phyloP scores from a whole-genome alignment of 306 rosid species.

The Prunus campanulata region DNA sequence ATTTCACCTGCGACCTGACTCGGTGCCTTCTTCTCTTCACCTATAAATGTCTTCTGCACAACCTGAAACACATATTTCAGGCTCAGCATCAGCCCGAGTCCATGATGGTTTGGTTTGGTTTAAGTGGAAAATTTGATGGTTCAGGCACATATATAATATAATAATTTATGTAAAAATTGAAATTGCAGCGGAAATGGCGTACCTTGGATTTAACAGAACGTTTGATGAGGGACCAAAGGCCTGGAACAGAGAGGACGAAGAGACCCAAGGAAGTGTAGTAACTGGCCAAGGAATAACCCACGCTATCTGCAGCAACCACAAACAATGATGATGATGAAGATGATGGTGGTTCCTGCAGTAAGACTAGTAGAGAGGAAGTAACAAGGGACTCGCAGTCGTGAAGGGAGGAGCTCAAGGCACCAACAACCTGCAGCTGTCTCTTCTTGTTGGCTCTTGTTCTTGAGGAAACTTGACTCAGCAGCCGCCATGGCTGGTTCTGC shows the following conservation, averaged over 20 bases:
- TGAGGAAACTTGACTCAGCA: not conserved
- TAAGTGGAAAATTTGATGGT: too few species aligned
- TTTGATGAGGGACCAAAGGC: slow-evolving; percentile 97
- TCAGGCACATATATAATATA: too few species aligned
- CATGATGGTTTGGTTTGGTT: too few species aligned
- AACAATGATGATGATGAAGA: not conserved
- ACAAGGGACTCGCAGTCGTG: not conserved
- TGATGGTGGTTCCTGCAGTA: slow-evolving; percentile 3
- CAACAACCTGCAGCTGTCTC: not conserved
- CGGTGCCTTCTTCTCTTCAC: slow-evolving; percentile 62
- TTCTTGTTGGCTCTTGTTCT: not conserved
- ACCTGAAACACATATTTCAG: slow-evolving; percentile 35
- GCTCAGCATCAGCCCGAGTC: too few species aligned
- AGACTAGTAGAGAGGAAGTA: not conserved
- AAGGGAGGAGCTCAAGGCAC: slow-evolving; percentile 2
- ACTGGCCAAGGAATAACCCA: slow-evolving; percentile 79
- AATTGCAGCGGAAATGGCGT: not conserved
- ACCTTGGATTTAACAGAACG: slow-evolving; percentile 97
- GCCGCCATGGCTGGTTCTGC: not conserved
- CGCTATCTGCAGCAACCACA: slow-evolving; percentile 42
- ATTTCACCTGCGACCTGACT: slow-evolving; percentile 81
- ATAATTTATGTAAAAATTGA: too few species aligned
- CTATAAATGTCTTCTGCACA: slow-evolving; percentile 77
- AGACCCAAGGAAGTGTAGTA: slow-evolving; percentile 94
- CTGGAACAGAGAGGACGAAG: slow-evolving; percentile 91